Conservation (phyloP, 2,329 filamentous ascomycete genomes). For the Phialocephala sp. region DNA sequence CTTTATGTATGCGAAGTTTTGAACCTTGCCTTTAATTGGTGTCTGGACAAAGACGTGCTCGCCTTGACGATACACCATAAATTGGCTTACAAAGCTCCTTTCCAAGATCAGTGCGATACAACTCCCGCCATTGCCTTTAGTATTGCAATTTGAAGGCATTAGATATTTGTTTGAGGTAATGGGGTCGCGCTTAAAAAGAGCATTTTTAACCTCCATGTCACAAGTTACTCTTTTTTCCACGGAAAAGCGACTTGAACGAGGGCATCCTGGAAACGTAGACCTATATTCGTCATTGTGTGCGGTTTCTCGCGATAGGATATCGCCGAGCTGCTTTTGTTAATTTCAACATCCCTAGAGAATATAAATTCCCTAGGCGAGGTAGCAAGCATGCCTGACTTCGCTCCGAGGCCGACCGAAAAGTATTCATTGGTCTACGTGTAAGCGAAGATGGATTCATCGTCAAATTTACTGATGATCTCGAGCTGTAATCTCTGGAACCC, state of each 20-base stretch:
- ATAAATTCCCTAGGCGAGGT: not conserved
- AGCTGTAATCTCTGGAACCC: slow-evolving; percentile 5
- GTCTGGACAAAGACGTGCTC: not conserved
- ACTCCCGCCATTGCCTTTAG: not conserved
- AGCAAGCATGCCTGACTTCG: not conserved
- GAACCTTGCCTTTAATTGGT: not conserved
- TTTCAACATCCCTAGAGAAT: not conserved
- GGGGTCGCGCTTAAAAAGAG: not conserved
- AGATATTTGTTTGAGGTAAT: not conserved
- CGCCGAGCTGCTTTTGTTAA: not conserved
- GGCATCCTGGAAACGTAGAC: not conserved
- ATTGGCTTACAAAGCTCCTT: not conserved
- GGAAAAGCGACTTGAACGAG: not conserved
- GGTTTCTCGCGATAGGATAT: not conserved
- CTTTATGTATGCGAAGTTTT: not conserved
- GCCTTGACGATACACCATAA: not conserved
- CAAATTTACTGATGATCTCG: slow-evolving; percentile 2
- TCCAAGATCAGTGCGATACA: not conserved
- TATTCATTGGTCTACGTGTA: not conserved
- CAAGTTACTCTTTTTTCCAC: not conserved
- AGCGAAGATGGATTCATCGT: slow-evolving; percentile 6
- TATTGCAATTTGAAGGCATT: not conserved
- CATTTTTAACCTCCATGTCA: not conserved
- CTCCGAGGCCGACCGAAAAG: no score
- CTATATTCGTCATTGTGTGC: not conserved